Base-by-base conservation (phyloP, 345 rosid genomes). In the Populus nigra region DNA sequence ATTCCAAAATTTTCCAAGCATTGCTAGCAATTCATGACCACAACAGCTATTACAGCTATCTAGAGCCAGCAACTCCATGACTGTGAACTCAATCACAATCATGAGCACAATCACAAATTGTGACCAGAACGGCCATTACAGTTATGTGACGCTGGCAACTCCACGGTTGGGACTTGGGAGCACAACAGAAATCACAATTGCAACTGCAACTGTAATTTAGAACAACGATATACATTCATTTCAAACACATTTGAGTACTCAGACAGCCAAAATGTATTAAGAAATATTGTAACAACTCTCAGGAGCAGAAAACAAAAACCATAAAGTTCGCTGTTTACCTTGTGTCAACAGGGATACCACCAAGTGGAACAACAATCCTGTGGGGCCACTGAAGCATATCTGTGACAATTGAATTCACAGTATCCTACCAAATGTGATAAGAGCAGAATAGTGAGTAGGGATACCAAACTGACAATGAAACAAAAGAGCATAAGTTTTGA, bases 311-410 rank as follows among this genome's bases (percentile, higher is more conserved):
- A 39, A 59, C 18, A 49, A 62, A 65, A 75, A 79, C 43, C 70
- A 45, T 25, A 70, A 27, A 39, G 74, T 9, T 47, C 39, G 13
- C 74, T 78, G 23, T 47, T 77, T 78, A 94, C 99, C 98, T 94
- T 15, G 81, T 76, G 83, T 96, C 99, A 80, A 91, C 96, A 76
- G 92, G 90, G 66, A 88, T 82, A 79, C 97, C 99, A 79, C 99
- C 99, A 75, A 96, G 82, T 66, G 99, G 99, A 75, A 96, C 98
- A 84, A 94, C 97, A 79, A 96, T 94, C 87, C 98, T 91, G 84
- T 92, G 98, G 45, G 99, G 99, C 99, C 98, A 96, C 83, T 96
- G 97, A 79, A 96, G 98, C 97, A 84, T 96, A 78, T 96, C 97
- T 73, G 85, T 82, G 66, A 96, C 92, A 71, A 96, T 96, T 35